Percentiles rank a stretch among this genome's conserved stretches.
Conservation (phyloP, 345 rosid species). For the Pugionium dolabratum region DNA sequence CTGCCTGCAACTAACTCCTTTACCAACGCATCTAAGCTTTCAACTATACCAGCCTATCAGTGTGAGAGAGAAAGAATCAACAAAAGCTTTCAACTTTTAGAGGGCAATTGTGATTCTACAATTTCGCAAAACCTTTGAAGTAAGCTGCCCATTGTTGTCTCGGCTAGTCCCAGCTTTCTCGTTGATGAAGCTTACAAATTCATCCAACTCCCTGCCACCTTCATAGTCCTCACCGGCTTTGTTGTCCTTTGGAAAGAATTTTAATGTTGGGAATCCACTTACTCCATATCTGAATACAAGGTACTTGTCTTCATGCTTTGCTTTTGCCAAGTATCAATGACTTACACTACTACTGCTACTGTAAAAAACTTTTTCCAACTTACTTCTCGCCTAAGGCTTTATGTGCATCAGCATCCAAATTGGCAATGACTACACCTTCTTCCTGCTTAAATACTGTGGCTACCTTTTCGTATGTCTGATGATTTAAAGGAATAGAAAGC, state of each 20-base stretch:
- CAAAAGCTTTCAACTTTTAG: neutral
- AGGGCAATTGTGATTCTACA: neutral
- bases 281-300: slow-evolving; percentile 65
- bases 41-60: slow-evolving; percentile 81
- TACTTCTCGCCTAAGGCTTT: slow-evolving; percentile 80
- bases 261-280: slow-evolving; percentile 90
- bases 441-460: slow-evolving; percentile 79
- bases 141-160: slow-evolving; percentile 83
- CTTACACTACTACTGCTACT: too few species aligned
- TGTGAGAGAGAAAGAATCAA: slow-evolving; percentile 12
- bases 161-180: slow-evolving; percentile 83
- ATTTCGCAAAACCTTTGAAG: slow-evolving; percentile 50
- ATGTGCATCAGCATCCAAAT: slow-evolving; percentile 88
- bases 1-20: slow-evolving; percentile 82
- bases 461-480: slow-evolving; percentile 84
- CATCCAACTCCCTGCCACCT: slow-evolving; percentile 87
- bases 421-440: slow-evolving; percentile 83
- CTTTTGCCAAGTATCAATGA: neutral
- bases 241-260: slow-evolving; percentile 87
- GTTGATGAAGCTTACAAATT: slow-evolving; percentile 83
- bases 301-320: slow-evolving; percentile 1
- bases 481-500: neutral
- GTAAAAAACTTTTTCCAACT: slow-evolving; percentile 24
- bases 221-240: slow-evolving; percentile 94
- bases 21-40: slow-evolving; percentile 71